Base-by-base conservation (phyloP, 2,329 filamentous ascomycete genomes). In the Talaromyces sp. region DNA sequence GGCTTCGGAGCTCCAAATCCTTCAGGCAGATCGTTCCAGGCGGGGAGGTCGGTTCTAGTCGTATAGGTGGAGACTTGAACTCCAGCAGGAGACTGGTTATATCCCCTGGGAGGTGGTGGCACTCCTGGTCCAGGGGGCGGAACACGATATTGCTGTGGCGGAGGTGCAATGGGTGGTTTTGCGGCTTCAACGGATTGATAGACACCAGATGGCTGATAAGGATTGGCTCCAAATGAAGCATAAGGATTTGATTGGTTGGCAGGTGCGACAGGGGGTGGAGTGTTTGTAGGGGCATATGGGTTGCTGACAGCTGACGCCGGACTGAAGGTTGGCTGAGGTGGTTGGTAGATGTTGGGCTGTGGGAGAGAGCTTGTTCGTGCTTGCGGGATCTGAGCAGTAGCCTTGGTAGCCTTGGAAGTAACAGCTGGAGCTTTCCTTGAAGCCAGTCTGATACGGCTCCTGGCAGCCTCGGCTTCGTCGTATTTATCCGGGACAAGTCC, bases 11-110 rank as follows among this genome's bases (percentile, higher is more conserved):
- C 33, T 52, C 87, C 84, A 54, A 98, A 88, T 64, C 80, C 90
- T 72, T 97, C 85, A 1, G 95, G 95, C 60, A 96, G 90, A 77
- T 99, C 95, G 71, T 99, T 99, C 95, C 95, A 99, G 71, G 91
- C 90, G 33, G 89, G 87, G 68, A 89, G 88, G 68, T 90, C 89
- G 73, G 88, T 89, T 65, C 86, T 82, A 72, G 87, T 88, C 37
- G 77, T 77, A 65, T 79, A 79, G 10, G 91, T 87, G 19, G 91
- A 87, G 24, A 92, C 88, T 47, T 87, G 83, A n/a, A 61, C 56
- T 16, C 81, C 77, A 27, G 84, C 84, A 13, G 86, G 84, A 16
- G 91, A 89, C n/a, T 88, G 85, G 41, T 87, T 88, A 31, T 86
- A 83, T 67, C 86, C 87, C 67, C 90, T 87, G 61, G 88, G 88